Conservation (phyloP, 805 yeast genomes). For the Lipomyces orientalis region DNA sequence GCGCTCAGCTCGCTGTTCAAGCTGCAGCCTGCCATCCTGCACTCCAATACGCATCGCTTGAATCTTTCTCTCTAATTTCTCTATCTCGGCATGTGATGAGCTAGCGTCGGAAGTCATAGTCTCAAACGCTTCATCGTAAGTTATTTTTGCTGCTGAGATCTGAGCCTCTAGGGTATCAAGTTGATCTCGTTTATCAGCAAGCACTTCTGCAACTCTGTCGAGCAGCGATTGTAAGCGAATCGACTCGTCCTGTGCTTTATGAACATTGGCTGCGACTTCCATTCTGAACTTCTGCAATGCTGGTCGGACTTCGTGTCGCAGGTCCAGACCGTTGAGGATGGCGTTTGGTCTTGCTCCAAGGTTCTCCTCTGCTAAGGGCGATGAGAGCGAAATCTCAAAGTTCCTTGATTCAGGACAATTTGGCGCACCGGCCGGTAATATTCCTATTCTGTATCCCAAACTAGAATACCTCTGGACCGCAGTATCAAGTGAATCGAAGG, state of each 20-base stretch:
- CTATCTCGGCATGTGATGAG: conserved; percentile 66
- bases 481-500: conserved; percentile 58
- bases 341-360: conserved; percentile 55
- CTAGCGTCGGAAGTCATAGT: conserved; percentile 59
- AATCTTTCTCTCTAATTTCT: conserved; percentile 64
- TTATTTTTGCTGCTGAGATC: conserved; percentile 57
- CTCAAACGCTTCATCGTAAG: conserved; percentile 62
- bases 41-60: conserved; percentile 55
- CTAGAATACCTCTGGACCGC: conserved; percentile 63
- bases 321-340: conserved; percentile 48
- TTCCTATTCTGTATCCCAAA: conserved; percentile 56
- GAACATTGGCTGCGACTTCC: conserved; percentile 53
- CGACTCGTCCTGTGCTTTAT: conserved; percentile 60
- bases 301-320: conserved; percentile 48
- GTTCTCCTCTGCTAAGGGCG: conserved; percentile 51
- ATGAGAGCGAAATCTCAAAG: conserved; percentile 52
- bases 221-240: conserved; percentile 63
- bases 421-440: conserved; percentile 41
- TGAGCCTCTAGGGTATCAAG: conserved; percentile 64
- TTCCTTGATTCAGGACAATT: conserved; percentile 36
- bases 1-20: conserved; percentile 57
- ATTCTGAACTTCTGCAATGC: conserved; percentile 55
- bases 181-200: conserved; percentile 61
- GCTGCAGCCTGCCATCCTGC: conserved; percentile 57
- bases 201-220: conserved; percentile 60